A percentile compares a stretch with the other conserved stretches of the same genome.
Evolutionary conservation across 202 grass and related monocot species (phyloP).

Genomic region (Brachypodium distachyon): DNA sequence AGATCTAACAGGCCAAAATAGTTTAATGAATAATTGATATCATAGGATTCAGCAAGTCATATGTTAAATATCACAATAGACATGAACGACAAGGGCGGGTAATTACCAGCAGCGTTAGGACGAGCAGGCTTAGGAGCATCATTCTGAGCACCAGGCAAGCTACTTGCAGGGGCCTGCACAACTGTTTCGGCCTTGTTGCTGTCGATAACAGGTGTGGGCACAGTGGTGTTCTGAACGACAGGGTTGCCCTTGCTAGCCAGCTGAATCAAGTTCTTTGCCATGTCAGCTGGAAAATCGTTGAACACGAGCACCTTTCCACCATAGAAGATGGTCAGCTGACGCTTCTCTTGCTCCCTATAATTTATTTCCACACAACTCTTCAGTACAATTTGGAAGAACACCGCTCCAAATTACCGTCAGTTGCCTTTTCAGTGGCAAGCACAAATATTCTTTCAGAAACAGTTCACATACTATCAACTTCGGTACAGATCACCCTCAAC

Average conservation of each 20-base stretch:
- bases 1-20: conserved; percentile 42
- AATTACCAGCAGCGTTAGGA: conserved; percentile 57
- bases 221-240: not conserved
- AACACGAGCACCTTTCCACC: conserved; percentile 82
- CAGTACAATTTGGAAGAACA: not conserved
- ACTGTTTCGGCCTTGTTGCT: conserved; percentile 13
- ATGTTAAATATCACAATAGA: not conserved
- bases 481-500: no score
- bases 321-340: conserved; percentile 87
- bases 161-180: not conserved
- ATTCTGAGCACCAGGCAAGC: conserved; percentile 19
- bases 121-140: conserved; percentile 34
- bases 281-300: conserved; percentile 64
- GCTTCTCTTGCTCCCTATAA: conserved; percentile 46
- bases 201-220: conserved; percentile 12
- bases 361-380: not conserved
- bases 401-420: not conserved
- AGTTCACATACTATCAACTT: not conserved
- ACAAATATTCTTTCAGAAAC: not conserved
- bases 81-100: not conserved
- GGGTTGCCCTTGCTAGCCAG: conserved; percentile 57
- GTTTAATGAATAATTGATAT: not conserved
- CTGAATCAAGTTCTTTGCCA: conserved; percentile 83
- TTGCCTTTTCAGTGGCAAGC: not conserved
- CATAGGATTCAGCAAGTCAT: not conserved